Base-by-base conservation (phyloP, 2,329 filamentous ascomycete genomes). In the Bertia moriformis region DNA sequence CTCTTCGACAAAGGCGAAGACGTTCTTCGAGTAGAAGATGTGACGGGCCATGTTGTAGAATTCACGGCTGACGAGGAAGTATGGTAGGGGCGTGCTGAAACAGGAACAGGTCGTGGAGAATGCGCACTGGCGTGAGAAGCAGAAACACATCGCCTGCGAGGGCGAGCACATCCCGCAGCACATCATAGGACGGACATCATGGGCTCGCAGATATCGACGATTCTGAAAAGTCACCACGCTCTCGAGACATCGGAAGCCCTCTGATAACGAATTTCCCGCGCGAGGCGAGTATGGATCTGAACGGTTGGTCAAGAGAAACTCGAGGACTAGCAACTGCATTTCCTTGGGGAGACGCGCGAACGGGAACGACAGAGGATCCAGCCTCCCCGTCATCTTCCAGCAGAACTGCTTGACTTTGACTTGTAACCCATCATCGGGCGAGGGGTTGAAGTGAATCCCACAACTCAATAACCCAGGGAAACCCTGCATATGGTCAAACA, bases 271-370 rank as follows among this genome's bases (percentile, higher is more conserved):
- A 45, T 44, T 12, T 14, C 17, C 7, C 27, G 15, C 30, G 41
- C 19, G 19, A 17, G 40, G 38, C 15, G 48, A 33, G 39, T 36
- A 43, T 5, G 44, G 47, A 40, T 48, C 45, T 17, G 33, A 40
- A 5, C 40, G 42, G 19, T 43, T 37, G 22, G 42, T 37, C 19
- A 53, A 37, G 5, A 47, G 27, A 17, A 43, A 18, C n/a, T 29
- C 24, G n/a, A 29, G 24, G 24, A 29, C n/a, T 29, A 29, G 10
- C 24, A 29, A n/a, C 33, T 54, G 51, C 2, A 54, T 36, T 39
- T 54, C 51, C 27, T 48, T 47, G 5, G 51, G 51, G 5, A 54
- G 45, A 18, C 41, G 35, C 18, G 41, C 39, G 33, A 48, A 54
- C 3, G 41, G 44, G 38, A 53, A 54, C 10, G n/a, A 10, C 10